Base-by-base conservation (phyloP, 352 stramenopile genomes). In the Elongisporangium anandrum region DNA sequence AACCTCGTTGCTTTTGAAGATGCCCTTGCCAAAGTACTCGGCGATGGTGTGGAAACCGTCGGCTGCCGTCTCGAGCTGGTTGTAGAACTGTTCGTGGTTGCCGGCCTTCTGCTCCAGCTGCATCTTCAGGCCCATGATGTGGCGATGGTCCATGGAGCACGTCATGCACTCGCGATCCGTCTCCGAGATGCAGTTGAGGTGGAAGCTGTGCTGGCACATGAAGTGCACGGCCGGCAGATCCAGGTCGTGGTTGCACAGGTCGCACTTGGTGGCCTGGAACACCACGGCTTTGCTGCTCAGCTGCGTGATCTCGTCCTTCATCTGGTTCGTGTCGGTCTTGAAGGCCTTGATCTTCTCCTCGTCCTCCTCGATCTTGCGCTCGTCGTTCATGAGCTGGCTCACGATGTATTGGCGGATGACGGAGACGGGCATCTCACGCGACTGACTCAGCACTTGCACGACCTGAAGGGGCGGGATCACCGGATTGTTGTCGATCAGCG, bases 61-160 rank as follows among this genome's bases (percentile, higher is more conserved):
- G 15, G 85, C 79, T 0, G 85, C 81, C 0, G 85, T 95, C 66
- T 97, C 88, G 3, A 97, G 73, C 53, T 97, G 87, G 58, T 95
- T 95, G 80, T 93, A 97, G 58, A 97, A 97, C 73, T 96, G 84
- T 58, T 97, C 90, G 71, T 97, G 88, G 63, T 97, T 95, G 20
- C 79, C 76, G 20, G 89, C 86, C 56, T 94, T 95, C 61, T 93
- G 81, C 54, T 95, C 82, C 6, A 95, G 75, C 61, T 93, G 85
- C 55, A 86, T 91, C 63, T 96, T 92, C 19, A 97, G 70, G 12
- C 83, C 82, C 55, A 94, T 68, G 57, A 94, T 88, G 64, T 92
- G 83, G 49, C 85, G 83, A 57, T 95, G 85, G 59, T 95, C 79
- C 64, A 93, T 81, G 34, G 86, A 92, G 62, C 87, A 96, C 60